Evolutionary conservation across 305 asterid species (phyloP), one percentile per base, ranked within the genome.

Genomic region (Fraxinus paxiana): DNA sequence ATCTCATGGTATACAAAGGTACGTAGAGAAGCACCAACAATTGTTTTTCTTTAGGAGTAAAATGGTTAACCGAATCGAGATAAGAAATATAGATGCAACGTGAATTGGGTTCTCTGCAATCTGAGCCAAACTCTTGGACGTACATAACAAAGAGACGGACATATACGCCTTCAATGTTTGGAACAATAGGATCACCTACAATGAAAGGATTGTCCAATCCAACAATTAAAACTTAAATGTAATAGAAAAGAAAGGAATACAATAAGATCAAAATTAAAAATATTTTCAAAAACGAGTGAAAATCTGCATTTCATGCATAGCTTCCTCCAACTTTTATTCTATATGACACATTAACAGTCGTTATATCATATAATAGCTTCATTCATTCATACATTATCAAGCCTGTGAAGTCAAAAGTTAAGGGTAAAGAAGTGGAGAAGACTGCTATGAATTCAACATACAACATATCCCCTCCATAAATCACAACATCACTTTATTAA

Each of bases 121-220:
- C 95, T 76, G 95, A 88, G 80, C 96, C 97, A 80, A 83, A 94
- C 86, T 92, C 97, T 73, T 94, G 95, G 81, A 89, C 96, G 79
- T 90, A 92, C 63, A 51, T n/a, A 34, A 1, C 37, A 34, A 34
- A 34, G 37, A 34, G 37, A 34, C 37, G 5, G 0, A 34, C 7
- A 34, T 34, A 5, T 34, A 34, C 7, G 7, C 37, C 8, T 34
- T 34, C 8, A 34, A 34, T 34, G 37, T 34, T 34, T 34, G 8
- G 37, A 34, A 34, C 37, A 34, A 5, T 34, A 34, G 37, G 37
- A 34, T 34, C 1, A 34, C 37, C 8, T 34, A 34, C 37, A 34
- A 34, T 34, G 37, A 34, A 34, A 34, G 37, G 37, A 33, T 5
- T 33, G 6, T 33, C 6, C 37, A 33, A 33, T 33, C 37, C 37